Evolutionary conservation across 1,284 basidiomycete species (phyloP), one percentile per base, ranked within the genome.

Genomic region (Ceratobasidium theobromae): DNA sequence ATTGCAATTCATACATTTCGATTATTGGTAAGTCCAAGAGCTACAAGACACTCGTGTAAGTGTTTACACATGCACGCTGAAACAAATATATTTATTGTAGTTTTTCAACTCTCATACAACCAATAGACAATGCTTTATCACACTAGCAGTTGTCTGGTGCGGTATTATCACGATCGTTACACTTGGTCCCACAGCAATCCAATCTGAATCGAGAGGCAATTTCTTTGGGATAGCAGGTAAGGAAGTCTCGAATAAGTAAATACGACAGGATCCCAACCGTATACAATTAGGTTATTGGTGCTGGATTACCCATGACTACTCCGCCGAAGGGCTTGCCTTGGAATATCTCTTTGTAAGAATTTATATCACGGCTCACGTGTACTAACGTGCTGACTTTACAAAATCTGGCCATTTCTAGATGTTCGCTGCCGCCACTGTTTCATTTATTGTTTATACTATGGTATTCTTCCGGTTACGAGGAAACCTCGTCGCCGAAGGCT

Each of bases 401-500:
- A 21, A 6, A 16, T 14, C 27, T 6, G 4, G n/a, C n/a, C n/a
- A n/a, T n/a, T n/a, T n/a, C n/a, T 16, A 69, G 68, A 57, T 81
- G 57, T 81, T 80, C 79, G 67, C 78, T 35, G 75, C 79, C 0
- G 71, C 79, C 4, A 66, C 69, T 23, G 69, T 76, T 53, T 79
- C 79, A 9, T 52, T 76, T n/a, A 23, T 75, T 16, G 68, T 75
- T 1, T 81, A 80, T 68, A 71, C 76, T 23, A 74, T 75, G 0
- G 73, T 80, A 9, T 79, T 77, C 70, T 71, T 80, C 58, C 77
- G 76, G 73, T 75, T 75, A 48, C 73, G 75, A 25, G 77, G 77
- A 16, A 77, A 78, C 67, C 74, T 81, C 60, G 71, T 70, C n/a
- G 70, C 77, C 11, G 69, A 74, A 53, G 74, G 74, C 11, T 78